Evolutionary conservation across 2,329 filamentous ascomycete species (phyloP).

Genomic region (Exophiala lecanii-corni): DNA sequence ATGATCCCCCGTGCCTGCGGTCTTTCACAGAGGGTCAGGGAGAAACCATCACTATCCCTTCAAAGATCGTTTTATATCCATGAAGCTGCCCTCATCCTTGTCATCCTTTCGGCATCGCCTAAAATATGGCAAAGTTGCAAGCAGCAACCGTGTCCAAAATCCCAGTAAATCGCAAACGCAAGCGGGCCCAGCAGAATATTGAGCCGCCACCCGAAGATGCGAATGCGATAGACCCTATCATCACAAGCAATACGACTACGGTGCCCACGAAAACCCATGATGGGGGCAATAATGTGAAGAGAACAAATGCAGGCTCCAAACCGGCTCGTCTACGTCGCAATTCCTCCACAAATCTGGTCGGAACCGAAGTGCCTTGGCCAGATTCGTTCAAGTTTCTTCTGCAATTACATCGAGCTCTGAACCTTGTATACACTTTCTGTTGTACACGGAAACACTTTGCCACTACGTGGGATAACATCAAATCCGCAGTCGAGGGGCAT

Average conservation of each 20-base stretch:
- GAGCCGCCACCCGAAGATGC: constrained; percentile 10
- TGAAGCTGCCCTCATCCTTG: no score
- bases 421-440: constrained; percentile 91
- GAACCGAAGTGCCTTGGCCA: constrained; percentile 64
- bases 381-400: constrained; percentile 66
- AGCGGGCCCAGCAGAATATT: constrained; percentile 35
- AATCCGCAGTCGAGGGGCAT: constrained; percentile 76
- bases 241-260: constrained; percentile 29
- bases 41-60: no score
- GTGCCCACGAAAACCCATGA: constrained; percentile 55
- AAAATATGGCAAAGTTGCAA: constrained; percentile 37
- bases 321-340: constrained; percentile 36
- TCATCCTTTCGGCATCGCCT: no score
- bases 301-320: constrained; percentile 37
- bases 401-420: constrained; percentile 76
- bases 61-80: no score
- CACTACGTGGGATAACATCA: constrained; percentile 87
- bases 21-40: no score
- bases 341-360: constrained; percentile 46
- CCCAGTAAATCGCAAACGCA: constrained; percentile 39
- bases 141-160: constrained; percentile 39
- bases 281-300: constrained; percentile 50
- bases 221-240: constrained; percentile 8
- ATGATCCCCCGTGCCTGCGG: no score
- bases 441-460: constrained; percentile 86